Evolutionary conservation across 129 eudicot genomes (phyloP).

Genomic region (Apium graveolens): DNA sequence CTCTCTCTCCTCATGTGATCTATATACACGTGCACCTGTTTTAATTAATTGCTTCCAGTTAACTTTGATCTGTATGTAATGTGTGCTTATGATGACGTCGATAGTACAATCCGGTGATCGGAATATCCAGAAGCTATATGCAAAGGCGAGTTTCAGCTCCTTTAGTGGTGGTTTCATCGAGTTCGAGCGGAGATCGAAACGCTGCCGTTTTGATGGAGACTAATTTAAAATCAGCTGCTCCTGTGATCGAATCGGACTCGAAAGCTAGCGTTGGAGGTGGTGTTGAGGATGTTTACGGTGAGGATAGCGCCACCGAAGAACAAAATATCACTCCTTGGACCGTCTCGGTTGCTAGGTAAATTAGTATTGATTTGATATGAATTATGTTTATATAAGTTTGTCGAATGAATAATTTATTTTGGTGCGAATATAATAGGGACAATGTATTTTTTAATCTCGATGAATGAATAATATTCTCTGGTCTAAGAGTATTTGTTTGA

Average conservation of each 20-base stretch:
- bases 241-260: constrained; percentile 29
- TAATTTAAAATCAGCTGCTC: constrained; percentile 31
- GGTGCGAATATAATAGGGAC: too few species aligned
- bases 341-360: constrained; percentile 68
- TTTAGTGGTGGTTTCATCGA: constrained; percentile 24
- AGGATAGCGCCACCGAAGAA: constrained; percentile 66
- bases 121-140: constrained; percentile 32
- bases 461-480: too few species aligned
- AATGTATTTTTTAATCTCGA: background rate
- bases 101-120: constrained; percentile 42
- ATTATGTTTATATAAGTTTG: too few species aligned
- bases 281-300: constrained; percentile 64
- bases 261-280: constrained; percentile 50
- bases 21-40: background rate
- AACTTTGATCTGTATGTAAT: background rate
- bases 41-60: background rate
- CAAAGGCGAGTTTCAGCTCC: constrained; percentile 33
- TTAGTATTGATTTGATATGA: background rate
- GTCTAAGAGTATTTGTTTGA: too few species aligned
- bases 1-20: background rate
- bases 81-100: background rate
- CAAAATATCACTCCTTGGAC: constrained; percentile 70
- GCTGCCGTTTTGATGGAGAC: constrained; percentile 42
- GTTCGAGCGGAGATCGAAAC: constrained; percentile 46
- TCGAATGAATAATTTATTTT: too few species aligned